Base-by-base conservation (phyloP, 805 yeast genomes). In the Cyberlindnera bimundalis region DNA sequence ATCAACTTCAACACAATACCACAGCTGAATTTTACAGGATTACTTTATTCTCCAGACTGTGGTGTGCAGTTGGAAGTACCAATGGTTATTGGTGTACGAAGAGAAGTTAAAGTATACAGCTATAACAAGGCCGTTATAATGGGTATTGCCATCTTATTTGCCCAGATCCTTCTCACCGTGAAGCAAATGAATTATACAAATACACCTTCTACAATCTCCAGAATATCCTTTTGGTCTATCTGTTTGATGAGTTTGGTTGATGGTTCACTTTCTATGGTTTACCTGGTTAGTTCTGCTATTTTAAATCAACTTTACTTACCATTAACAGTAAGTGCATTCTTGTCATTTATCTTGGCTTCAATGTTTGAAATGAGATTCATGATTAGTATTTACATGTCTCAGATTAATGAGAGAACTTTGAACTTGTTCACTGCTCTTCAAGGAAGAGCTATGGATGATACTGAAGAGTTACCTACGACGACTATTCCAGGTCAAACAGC, bases 1-100 rank as follows among this genome's bases (percentile, higher is more conserved):
- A 72, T 80, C 13, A 70, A 73, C 14, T 49, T 65, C 19, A 50
- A 62, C 11, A 44, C 55, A 1, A 56, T 81, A 5, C 96, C 96
- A 0, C 53, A 60, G 0, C 48, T 90, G 14, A 64, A 64, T 24
- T 53, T 90, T 9, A 59, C 71, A 2, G 88, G 83, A 6, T 47
- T 87, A 12, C 44, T 87, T 15, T 89, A 85, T 55, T 87, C 96
- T 0, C 97, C 97, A 0, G 96, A 90, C 57, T 90, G 98, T 67
- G 95, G 90, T 0, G 55, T 82, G 3, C 57, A 74, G 2, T 45
- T 86, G 5, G 58, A 62, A 6, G 30, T 74, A 6, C 58, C 59
- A 7, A 47, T 54, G 6, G 60, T 67, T 3, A 40, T 42, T 12
- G 96, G 96, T 1, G 63, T 73, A n/a, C 75, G 79, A 45, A 61